These are phyloP conservation scores for Astrothelium macrocarpum DNA, from an alignment of 495 filamentous ascomycete genomes.

Conservation along the genomic window DNA sequence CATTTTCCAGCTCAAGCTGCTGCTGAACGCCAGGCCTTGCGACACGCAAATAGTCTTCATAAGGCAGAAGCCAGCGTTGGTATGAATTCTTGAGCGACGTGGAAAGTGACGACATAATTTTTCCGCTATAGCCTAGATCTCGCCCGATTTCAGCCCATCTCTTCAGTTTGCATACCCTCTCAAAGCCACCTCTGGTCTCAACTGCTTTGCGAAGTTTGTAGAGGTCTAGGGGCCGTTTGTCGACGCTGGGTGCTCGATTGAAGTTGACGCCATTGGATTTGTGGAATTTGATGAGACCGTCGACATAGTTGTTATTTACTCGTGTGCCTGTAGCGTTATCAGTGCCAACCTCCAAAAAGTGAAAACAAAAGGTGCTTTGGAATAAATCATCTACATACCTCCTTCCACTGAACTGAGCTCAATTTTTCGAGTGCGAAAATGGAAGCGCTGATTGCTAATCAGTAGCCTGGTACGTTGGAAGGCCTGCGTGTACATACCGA, in stretches of 20 bases:
- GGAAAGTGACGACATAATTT: conserved; percentile 99
- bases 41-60: conserved; percentile 85
- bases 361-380: conserved; percentile 16
- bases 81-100: conserved; percentile 98
- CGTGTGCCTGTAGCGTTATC: conserved; percentile 56
- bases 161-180: conserved; percentile 90
- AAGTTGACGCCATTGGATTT: conserved; percentile 91
- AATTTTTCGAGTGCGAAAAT: conserved; percentile 92
- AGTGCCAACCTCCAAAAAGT: no score
- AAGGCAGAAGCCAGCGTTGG: conserved; percentile 89
- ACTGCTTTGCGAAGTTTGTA: conserved; percentile 97
- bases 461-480: not conserved
- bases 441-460: conserved; percentile 62
- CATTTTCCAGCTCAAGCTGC: conserved; percentile 85
- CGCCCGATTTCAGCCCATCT: conserved; percentile 99
- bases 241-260: conserved; percentile 88
- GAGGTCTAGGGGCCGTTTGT: conserved; percentile 93
- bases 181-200: conserved; percentile 85
- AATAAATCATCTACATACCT: conserved; percentile 54
- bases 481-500: conserved; percentile 54
- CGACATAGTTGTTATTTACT: conserved; percentile 90
- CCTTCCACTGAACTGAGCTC: conserved; percentile 98
- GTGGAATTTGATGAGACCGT: conserved; percentile 92
- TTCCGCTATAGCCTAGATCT: conserved; percentile 95
- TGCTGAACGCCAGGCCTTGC: conserved; percentile 97